Conservation (phyloP, 495 filamentous ascomycete genomes). For the Hypoxylon intermedium region DNA sequence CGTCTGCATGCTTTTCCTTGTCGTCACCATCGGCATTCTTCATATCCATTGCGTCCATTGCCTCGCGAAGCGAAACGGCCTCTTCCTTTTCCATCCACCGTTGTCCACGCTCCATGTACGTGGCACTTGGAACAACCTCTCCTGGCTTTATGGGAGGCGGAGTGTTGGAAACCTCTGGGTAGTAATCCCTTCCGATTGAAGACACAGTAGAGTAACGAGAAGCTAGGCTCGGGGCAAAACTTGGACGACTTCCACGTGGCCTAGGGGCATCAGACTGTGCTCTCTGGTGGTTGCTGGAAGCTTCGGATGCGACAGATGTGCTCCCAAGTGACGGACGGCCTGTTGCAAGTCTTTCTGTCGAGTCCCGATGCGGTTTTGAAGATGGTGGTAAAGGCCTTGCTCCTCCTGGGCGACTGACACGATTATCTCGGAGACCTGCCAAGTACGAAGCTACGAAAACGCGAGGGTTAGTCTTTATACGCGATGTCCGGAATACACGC, state of each 20-base stretch:
- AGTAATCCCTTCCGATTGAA: slow-evolving; percentile 51
- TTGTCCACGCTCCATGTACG: slow-evolving; percentile 80
- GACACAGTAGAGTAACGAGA: slow-evolving; percentile 50
- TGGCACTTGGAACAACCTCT: slow-evolving; percentile 62
- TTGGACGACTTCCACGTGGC: slow-evolving; percentile 43
- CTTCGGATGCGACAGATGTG: slow-evolving; percentile 49
- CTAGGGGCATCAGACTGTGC: slow-evolving; percentile 40
- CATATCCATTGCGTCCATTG: slow-evolving; percentile 77
- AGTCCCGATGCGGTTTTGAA: slow-evolving; percentile 44
- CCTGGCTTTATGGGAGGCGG: slow-evolving; percentile 54
- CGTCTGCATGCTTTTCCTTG: slow-evolving; percentile 31
- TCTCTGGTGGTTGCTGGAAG: slow-evolving; percentile 49
- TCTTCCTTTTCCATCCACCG: slow-evolving; percentile 90
- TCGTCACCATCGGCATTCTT: slow-evolving; percentile 50
- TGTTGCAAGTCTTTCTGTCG: slow-evolving; percentile 33
- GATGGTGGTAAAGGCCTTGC: slow-evolving; percentile 76
- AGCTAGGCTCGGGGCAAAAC: slow-evolving; percentile 47
- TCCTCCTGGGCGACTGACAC: slow-evolving; percentile 75
- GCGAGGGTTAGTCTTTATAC: slow-evolving; percentile 41
- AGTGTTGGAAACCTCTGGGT: slow-evolving; percentile 47
- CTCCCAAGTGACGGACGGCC: slow-evolving; percentile 44
- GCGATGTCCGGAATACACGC: slow-evolving; percentile 39
- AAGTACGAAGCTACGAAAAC: slow-evolving; percentile 72
- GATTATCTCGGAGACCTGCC: slow-evolving; percentile 78
- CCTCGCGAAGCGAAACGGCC: slow-evolving; percentile 75